Evolutionary conservation across 2,329 filamentous ascomycete genomes (phyloP), one percentile per base, ranked within the genome.

Genomic region (Cucurbitaria berberidis): DNA sequence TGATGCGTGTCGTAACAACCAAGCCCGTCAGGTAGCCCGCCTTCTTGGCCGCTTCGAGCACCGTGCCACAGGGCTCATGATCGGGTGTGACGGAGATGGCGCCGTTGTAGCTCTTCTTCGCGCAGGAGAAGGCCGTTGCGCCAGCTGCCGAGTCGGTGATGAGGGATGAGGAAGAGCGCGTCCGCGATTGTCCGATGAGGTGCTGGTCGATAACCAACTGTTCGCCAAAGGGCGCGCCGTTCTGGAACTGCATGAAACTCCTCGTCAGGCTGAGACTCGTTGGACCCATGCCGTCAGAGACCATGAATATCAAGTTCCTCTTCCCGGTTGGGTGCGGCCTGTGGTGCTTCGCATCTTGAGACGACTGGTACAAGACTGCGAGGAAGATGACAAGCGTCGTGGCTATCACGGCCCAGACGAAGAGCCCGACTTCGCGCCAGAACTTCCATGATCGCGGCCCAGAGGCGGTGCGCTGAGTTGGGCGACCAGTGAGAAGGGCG

Each of bases 131-230:
- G 1, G 95, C 95, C 0, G 95, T 99, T 3, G 95, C 95, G 32
- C 95, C 95, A n/a, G 95, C 95, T 5, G 95, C 95, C 53, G 90
- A 96, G 76, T 99, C 95, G 1, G 95, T 99, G 46, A 99, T 89
- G 55, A 98, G 80, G 51, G 89, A 93, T 68, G 84, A 91, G 62
- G 86, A 88, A 46, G 91, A 96, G 51, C 92, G 83, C 18, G 95
- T 99, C 55, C 95, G 84, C 60, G 90, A 96, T 52, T 90, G 89
- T 48, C 95, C 95, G 80, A 96, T 93, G 56, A 96, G 86, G 75
- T 98, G 90, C 69, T 89, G 82, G 74, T 99, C 95, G 45, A 99
- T 83, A 1, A 87, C 83, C 45, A 99, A 82, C 16, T 87, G 87
- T 67, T 96, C 86, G 66, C 88, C 84, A 62, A 84, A 84, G 0